phyloP scores from a whole-genome alignment of 345 rosid genomes.

The Eucalyptus cloeziana region DNA sequence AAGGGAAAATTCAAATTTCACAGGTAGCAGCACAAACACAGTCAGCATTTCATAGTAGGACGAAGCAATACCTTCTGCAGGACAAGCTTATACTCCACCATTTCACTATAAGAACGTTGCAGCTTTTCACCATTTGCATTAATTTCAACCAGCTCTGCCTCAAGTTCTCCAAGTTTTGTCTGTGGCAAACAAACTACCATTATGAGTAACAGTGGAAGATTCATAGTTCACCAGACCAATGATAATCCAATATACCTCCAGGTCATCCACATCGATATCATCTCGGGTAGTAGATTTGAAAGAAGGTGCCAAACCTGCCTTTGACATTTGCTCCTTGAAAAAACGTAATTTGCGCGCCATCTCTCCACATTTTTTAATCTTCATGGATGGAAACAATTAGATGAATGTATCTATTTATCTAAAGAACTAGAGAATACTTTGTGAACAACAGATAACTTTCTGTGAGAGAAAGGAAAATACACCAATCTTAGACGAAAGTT shows the following conservation, averaged over 20 bases:
- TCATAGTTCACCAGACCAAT: background rate
- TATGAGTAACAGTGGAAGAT: background rate
- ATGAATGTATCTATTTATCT: background rate
- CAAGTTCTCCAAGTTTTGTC: conserved; percentile 88
- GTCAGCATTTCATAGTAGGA: background rate
- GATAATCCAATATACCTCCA: conserved; percentile 40
- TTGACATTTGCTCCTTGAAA: conserved; percentile 86
- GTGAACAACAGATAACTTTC: background rate
- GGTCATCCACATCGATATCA: conserved; percentile 52
- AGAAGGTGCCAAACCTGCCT: conserved; percentile 54
- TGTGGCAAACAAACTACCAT: background rate
- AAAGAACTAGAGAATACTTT: background rate
- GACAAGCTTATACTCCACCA: conserved; percentile 76
- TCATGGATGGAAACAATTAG: background rate
- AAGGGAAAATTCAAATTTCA: background rate
- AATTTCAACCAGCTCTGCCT: conserved; percentile 89
- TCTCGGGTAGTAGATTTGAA: conserved; percentile 11
- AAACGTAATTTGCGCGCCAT: conserved; percentile 82
- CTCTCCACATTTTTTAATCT: conserved; percentile 91
- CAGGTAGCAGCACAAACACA: background rate
- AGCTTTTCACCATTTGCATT: conserved; percentile 81
- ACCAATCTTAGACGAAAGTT: background rate
- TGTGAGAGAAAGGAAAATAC: background rate
- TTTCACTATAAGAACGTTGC: conserved; percentile 70
- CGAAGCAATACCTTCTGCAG: conserved; percentile 56